These are phyloP conservation scores for Marasmius tenuissimus DNA, from an alignment of 1,284 basidiomycete species.

Conservation along the genomic window DNA sequence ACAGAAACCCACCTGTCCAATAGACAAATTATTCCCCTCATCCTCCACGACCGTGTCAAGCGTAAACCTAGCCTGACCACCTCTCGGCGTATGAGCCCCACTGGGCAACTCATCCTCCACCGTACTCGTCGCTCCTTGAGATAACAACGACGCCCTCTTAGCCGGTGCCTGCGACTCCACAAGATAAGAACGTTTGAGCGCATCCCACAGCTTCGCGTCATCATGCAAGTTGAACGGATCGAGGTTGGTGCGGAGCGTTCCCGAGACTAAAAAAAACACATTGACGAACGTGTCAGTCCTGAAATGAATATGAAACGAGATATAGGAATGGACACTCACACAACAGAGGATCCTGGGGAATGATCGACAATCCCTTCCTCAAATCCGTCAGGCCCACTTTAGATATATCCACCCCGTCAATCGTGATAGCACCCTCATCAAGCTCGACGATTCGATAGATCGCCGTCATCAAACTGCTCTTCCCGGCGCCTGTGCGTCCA, in stretches of 20 bases:
- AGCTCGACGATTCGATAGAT: conserved; percentile 66
- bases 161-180: conserved; percentile 44
- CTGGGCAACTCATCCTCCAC: conserved; percentile 23
- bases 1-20: conserved; percentile 55
- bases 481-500: conserved; percentile 79
- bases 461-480: conserved; percentile 45
- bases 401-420: conserved; percentile 71
- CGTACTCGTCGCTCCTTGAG: neutral
- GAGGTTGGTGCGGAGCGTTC: conserved; percentile 79
- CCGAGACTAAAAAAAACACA: conserved; percentile 71
- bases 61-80: conserved; percentile 56
- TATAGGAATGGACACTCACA: conserved; percentile 2
- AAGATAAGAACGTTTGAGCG: conserved; percentile 77
- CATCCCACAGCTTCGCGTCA: conserved; percentile 81
- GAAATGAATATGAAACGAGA: conserved; percentile 20
- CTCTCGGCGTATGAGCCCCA: conserved; percentile 38
- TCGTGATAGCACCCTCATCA: conserved; percentile 58
- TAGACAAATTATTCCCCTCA: conserved; percentile 82
- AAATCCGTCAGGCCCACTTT: conserved; percentile 67
- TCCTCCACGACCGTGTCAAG: conserved; percentile 83
- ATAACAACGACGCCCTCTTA: conserved; percentile 31
- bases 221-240: conserved; percentile 78
- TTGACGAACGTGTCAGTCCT: neutral
- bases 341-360: conserved; percentile 84
- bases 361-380: conserved; percentile 73